These are phyloP conservation scores for Tuber indicum DNA, from an alignment of 495 filamentous ascomycete genomes.

Conservation along the genomic window DNA sequence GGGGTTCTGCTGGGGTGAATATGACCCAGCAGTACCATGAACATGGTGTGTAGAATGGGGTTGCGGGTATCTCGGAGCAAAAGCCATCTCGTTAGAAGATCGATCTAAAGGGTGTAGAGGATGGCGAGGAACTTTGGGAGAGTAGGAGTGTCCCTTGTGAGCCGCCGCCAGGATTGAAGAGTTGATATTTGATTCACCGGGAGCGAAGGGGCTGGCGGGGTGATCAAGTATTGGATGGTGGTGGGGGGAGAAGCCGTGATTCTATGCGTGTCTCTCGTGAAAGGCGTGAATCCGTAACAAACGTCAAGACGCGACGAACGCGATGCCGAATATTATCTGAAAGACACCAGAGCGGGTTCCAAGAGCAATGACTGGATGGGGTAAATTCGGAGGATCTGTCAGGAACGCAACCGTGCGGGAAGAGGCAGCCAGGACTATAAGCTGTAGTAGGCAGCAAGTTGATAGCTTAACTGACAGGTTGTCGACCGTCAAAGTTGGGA, in stretches of 20 bases:
- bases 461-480: constrained; percentile 41
- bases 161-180: constrained; percentile 23
- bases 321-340: constrained; percentile 39
- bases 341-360: constrained; percentile 32
- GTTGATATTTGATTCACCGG: constrained; percentile 31
- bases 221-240: constrained; percentile 19
- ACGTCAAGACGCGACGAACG: constrained; percentile 38
- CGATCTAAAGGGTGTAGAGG: constrained; percentile 18
- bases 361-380: constrained; percentile 38
- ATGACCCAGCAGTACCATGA: constrained; percentile 31
- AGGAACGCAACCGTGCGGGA: constrained; percentile 41
- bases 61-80: constrained; percentile 30
- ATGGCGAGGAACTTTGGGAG: constrained; percentile 20
- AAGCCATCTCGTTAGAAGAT: constrained; percentile 6
- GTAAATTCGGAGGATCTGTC: constrained; percentile 42
- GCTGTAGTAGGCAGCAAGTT: constrained; percentile 38
- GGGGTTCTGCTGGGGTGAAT: constrained; percentile 37
- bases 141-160: constrained; percentile 20
- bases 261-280: constrained; percentile 35
- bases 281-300: constrained; percentile 37
- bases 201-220: constrained; percentile 21
- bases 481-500: constrained; percentile 37
- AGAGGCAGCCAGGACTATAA: constrained; percentile 42
- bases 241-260: constrained; percentile 18
- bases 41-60: constrained; percentile 37